These are phyloP conservation scores for Linnemannia hyalina DNA, from an alignment of 192 early-diverging fungal genomes.

Conservation along the genomic window DNA sequence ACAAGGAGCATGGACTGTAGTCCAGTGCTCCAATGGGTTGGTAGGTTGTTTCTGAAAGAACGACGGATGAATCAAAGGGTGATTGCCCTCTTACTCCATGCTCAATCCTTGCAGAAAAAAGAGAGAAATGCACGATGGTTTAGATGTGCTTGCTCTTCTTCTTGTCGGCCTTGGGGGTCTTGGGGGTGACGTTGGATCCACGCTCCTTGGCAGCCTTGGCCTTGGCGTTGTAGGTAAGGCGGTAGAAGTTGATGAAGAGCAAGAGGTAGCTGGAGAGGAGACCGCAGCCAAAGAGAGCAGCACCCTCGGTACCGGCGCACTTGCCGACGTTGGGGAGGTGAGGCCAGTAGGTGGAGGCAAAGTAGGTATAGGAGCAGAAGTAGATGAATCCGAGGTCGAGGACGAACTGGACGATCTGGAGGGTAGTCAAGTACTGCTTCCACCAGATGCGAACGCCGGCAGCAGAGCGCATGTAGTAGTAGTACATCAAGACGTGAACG, in stretches of 20 bases:
- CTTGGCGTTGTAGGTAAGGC: conserved; percentile 79
- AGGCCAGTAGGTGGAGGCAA: conserved; percentile 75
- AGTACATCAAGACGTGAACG: conserved; percentile 95
- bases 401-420: conserved; percentile 93
- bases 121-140: background rate
- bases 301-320: conserved; percentile 82
- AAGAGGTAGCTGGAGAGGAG: conserved; percentile 86
- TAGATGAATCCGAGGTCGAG: conserved; percentile 90
- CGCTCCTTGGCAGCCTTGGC: conserved; percentile 60
- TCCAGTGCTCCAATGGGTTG: background rate
- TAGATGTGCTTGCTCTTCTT: conserved; percentile 58
- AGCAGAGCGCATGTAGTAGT: conserved; percentile 88
- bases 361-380: conserved; percentile 88
- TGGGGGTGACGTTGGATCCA: conserved; percentile 43
- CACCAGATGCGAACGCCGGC: conserved; percentile 87
- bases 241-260: conserved; percentile 93
- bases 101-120: background rate
- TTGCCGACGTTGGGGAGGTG: conserved; percentile 70
- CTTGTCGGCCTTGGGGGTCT: conserved; percentile 38
- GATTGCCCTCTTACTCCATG: too few relatives aligned
- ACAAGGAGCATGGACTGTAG: background rate
- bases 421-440: conserved; percentile 92
- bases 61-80: background rate
- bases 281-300: conserved; percentile 86
- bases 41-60: background rate